Evolutionary conservation across 257 asterid species (phyloP), one percentile per base, ranked within the genome.

Genomic region (Lycium ferocissimum): DNA sequence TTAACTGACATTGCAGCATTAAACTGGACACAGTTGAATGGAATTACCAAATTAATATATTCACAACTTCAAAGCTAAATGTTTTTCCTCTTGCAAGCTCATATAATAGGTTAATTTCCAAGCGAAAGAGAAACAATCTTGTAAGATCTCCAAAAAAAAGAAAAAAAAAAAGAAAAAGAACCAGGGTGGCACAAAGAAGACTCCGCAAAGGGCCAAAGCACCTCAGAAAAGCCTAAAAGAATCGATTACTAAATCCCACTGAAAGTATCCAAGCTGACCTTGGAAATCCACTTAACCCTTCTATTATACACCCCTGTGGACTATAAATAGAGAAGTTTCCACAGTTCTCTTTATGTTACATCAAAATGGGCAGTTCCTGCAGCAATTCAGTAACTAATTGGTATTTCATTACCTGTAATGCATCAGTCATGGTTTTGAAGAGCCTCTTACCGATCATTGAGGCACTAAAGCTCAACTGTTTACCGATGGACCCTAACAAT

Each of bases 231-330:
- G 18, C 14, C 53, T 17, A 70, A 38, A 70, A 70, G 78, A 70
- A 70, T 7, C 8, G 78, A 69, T 17, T 47, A 69, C 3, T 38
- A 38, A 69, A 69, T 69, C 51, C 53, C 40, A n/a, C 40, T 10
- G 56, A 20, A 22, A 73, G 38, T 45, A 73, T 45, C 38, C 10
- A 4, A 47, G n/a, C 40, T n/a, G 80, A 6, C 58, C 59, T 73
- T 47, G 18, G 57, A 4, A n/a, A 45, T 72, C 80, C 80, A 73
- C 80, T 73, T 73, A n/a, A 49, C 80, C 59, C 80, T 20, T 47
- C 80, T 20, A 11, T 40, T 70, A 40, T 70, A 40, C 33, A 70
- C 22, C 54, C 15, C 26, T 11, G 9, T 73, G 40, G 12, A 73
- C 80, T 20, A 20, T 45, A 20, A n/a, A 45, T n/a, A 5, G n/a